phyloP scores from a whole-genome alignment of 225 moss, liverwort and hornwort genomes.

The Lunularia cruciata region DNA sequence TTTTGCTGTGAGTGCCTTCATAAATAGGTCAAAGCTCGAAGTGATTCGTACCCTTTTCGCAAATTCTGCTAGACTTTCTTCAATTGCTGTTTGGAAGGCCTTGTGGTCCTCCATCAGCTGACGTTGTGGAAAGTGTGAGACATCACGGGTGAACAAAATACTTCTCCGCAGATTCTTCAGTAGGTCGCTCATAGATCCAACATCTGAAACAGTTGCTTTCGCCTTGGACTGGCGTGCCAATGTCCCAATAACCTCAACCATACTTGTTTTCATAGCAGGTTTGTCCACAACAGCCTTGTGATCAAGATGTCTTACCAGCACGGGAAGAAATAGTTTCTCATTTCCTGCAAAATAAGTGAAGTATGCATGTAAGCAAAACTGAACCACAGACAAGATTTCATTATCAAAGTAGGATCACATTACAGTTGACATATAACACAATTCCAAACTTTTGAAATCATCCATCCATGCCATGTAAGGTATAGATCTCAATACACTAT shows the following conservation, averaged over 20 bases:
- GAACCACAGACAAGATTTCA: too few relatives aligned
- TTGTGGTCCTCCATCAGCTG: constrained; percentile 53
- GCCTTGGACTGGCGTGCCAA: constrained; percentile 77
- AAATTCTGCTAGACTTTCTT: constrained; percentile 82
- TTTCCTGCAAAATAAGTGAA: constrained; percentile 52
- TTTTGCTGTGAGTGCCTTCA: too few relatives aligned
- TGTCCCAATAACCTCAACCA: constrained; percentile 71
- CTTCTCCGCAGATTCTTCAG: constrained; percentile 81
- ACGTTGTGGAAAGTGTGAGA: constrained; percentile 28
- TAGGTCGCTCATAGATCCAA: constrained; percentile 87
- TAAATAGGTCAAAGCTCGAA: background rate
- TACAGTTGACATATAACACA: too few relatives aligned
- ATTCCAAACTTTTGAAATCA: too few relatives aligned
- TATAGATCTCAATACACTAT: background rate
- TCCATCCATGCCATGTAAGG: background rate
- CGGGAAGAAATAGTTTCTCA: constrained; percentile 69
- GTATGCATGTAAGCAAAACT: background rate
- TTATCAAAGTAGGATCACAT: too few relatives aligned
- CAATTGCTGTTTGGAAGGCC: constrained; percentile 65
- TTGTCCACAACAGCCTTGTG: constrained; percentile 59
- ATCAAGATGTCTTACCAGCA: constrained; percentile 85
- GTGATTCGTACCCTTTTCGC: constrained; percentile 60
- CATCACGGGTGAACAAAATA: constrained; percentile 57
- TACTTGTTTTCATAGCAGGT: constrained; percentile 58
- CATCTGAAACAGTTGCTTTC: constrained; percentile 70